A percentile compares a stretch with the other conserved stretches of the same genome.
Conservation (phyloP, 2,329 filamentous ascomycete genomes). For the Periglandula ipomoeae region DNA sequence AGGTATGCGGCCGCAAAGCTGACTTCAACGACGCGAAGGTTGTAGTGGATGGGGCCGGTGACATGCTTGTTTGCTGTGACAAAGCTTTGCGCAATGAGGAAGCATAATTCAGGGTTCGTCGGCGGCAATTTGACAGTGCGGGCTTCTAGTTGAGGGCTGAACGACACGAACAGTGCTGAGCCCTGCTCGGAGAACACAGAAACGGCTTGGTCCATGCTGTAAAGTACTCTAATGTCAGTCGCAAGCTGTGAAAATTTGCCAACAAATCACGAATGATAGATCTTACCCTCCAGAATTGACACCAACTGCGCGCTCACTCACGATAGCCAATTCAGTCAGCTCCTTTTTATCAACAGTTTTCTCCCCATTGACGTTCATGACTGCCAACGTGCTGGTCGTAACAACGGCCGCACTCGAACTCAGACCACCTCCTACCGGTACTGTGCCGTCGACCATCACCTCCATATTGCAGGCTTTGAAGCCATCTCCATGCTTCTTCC, state of each 20-base stretch:
- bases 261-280: no score
- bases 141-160: constrained; percentile 69
- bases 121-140: constrained; percentile 74
- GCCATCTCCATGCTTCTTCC: constrained; percentile 50
- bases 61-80: constrained; percentile 91
- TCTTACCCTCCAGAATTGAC: constrained; percentile 89
- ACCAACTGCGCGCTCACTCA: constrained; percentile 87
- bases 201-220: constrained; percentile 91
- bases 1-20: constrained; percentile 72
- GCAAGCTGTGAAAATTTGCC: no score
- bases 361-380: constrained; percentile 78
- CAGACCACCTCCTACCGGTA: constrained; percentile 84
- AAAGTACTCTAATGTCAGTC: background rate
- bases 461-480: constrained; percentile 69
- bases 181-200: constrained; percentile 87
- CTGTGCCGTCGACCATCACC: constrained; percentile 81
- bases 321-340: constrained; percentile 84
- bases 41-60: constrained; percentile 90
- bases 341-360: constrained; percentile 78
- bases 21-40: constrained; percentile 91
- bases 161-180: constrained; percentile 82
- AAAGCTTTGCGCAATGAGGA: constrained; percentile 91
- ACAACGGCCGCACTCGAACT: constrained; percentile 93
- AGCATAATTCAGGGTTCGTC: constrained; percentile 74
- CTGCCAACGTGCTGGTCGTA: constrained; percentile 78